Evolutionary conservation across 2,329 filamentous ascomycete genomes (phyloP), one percentile per base, ranked within the genome.

Genomic region (Alternaria solani): DNA sequence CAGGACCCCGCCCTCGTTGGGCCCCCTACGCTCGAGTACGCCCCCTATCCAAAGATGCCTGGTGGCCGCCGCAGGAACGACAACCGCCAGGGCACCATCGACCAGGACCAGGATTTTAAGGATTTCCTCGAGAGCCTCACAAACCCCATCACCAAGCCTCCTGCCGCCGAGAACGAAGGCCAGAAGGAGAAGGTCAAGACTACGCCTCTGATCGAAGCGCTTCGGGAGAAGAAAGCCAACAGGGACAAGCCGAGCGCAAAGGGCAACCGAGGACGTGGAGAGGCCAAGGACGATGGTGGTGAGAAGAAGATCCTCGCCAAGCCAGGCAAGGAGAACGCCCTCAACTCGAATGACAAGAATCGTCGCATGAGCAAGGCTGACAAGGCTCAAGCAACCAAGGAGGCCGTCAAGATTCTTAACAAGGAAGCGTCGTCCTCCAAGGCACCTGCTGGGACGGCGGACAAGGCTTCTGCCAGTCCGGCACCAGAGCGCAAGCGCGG

Each of bases 41-140:
- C 94, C 18, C 87, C 91, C 1, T 96, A 94, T 80, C 92, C 92
- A 67, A 94, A 94, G 71, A 87, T 93, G 1, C 93, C 94, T 1
- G 87, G 87, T 60, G 87, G 85, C 36, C 92, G 92, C 76, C 87
- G 87, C 51, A 89, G 93, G 34, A 87, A 88, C 55, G 95, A 99
- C 81, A 88, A 89, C 54, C 89, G 94, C 14, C 92, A 97, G 76
- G 95, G 94, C 54, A 97, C 93, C 3, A 98, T 99, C 67, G 95
- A 99, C 71, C 93, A 97, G 75, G 95, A 99, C 73, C 89, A 92
- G 0, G 95, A 98, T 70, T 99, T 97, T 71, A 96, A 97, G 82
- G 88, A 89, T 26, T 99, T 98, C 76, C 85, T 99, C 7, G 91
- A 96, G 76, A 91, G 87, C 55, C 85, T 98, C 47, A 96, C 94